phyloP scores from a whole-genome alignment of 257 asterid genomes.

The Leonotis leonurus region DNA sequence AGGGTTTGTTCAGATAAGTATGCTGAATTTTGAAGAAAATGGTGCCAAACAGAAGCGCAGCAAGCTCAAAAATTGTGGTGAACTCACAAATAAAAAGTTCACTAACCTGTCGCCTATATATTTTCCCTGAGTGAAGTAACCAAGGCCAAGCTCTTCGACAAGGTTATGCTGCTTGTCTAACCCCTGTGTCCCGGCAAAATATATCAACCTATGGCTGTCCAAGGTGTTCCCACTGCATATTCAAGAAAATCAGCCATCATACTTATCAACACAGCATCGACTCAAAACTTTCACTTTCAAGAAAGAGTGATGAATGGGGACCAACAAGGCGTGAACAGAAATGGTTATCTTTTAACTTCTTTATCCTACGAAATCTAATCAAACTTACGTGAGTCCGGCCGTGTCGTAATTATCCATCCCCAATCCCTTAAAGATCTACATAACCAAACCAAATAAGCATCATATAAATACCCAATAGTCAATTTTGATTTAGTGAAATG shows the following conservation, averaged over 20 bases:
- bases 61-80: not conserved
- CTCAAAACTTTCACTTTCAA: not conserved
- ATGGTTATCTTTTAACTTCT: not conserved
- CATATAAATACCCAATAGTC: not conserved
- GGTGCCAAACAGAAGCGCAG: not conserved
- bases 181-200: conserved; percentile 27
- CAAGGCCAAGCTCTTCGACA: conserved; percentile 59
- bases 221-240: conserved; percentile 22
- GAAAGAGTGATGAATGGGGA: not conserved
- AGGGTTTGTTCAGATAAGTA: not conserved
- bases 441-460: not conserved
- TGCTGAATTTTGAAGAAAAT: not conserved
- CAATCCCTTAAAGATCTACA: conserved; percentile 22
- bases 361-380: not conserved
- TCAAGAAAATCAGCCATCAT: not conserved
- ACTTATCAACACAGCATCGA: not conserved
- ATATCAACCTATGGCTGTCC: conserved; percentile 28
- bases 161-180: conserved; percentile 67
- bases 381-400: conserved; percentile 20
- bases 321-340: not conserved
- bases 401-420: conserved; percentile 26
- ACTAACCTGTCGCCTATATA: conserved; percentile 74
- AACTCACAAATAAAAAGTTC: not conserved
- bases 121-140: conserved; percentile 77
- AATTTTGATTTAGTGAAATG: not conserved